Evolutionary conservation across 176 grass and related monocot genomes (phyloP), one percentile per base, ranked within the genome.

Genomic region (Bolboschoenus planiculmis): DNA sequence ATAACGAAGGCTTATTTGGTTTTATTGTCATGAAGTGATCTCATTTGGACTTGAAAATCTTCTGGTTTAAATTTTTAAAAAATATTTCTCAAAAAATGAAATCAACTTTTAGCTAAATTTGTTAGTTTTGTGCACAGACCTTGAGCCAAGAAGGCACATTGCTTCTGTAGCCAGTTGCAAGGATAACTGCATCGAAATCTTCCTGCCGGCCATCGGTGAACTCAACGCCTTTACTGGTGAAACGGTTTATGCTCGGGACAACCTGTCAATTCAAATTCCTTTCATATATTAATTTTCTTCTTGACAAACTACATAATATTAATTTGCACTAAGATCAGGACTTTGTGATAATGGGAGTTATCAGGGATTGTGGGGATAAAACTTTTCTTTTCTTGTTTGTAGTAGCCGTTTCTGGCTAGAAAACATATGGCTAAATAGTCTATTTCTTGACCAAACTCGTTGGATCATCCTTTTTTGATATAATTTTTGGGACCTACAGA

Each of bases 61-160:
- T 0, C 9, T 20, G 8, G 21, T 14, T 74, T 27, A 46, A 44
- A 70, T 42, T 42, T 24, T 26, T 73, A 24, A 46, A 36, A 20
- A 9, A 7, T n/a, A 37, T 67, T 46, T 27, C 11, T 8, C 15
- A 5, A 13, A 5, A 72, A 65, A 33, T 15, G 0, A 23, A 42
- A 21, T 4, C 3, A 23, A 20, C 15, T 37, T 5, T 20, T 43
- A 43, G n/a, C n/a, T 15, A 74, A 16, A 46, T 13, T n/a, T n/a
- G n/a, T n/a, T 74, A 42, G 67, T 43, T 44, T 46, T 76, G 1
- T 51, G 43, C 21, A 51, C 72, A 56, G 68, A 97, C 95, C 95
- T 97, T 94, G 77, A 97, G 92, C 95, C 95, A 97, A 57, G 88
- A 89, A 68, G 92, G 78, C 29, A 97, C 95, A 81, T 92, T 94